phyloP scores from a whole-genome alignment of 768 basidiomycete genomes.

The Peribolospora baueri region DNA sequence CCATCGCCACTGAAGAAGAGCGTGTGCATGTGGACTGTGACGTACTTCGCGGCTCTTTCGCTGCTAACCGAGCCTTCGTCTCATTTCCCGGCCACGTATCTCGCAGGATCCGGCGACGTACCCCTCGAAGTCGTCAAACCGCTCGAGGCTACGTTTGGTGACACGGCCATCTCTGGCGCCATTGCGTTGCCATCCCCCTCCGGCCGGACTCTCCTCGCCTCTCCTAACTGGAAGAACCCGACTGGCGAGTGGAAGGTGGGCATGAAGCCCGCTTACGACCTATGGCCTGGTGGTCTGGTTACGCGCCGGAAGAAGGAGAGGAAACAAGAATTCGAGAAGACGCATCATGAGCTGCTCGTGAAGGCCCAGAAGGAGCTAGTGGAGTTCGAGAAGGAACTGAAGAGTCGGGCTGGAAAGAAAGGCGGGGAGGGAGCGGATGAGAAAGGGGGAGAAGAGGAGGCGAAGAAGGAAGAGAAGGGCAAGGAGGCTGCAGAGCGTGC shows the following conservation, averaged over 20 bases:
- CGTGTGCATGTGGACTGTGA: no score
- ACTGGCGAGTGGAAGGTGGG: constrained; percentile 4
- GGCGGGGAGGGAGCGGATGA: not conserved
- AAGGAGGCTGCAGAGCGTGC: not conserved
- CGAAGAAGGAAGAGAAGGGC: not conserved
- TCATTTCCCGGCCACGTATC: not conserved
- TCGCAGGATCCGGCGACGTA: constrained; percentile 1
- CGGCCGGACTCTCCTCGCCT: constrained; percentile 1
- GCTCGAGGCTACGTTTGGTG: not conserved
- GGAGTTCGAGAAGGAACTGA: not conserved
- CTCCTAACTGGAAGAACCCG: constrained; percentile 3
- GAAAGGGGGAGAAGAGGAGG: not conserved
- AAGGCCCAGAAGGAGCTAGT: constrained; percentile 1
- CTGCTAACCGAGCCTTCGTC: not conserved
- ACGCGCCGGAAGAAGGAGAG: constrained; percentile 2
- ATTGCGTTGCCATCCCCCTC: constrained; percentile 1
- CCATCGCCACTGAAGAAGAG: not conserved
- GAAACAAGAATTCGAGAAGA: constrained; percentile 1
- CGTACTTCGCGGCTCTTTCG: not conserved
- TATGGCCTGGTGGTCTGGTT: constrained; percentile 4
- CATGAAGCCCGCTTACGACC: constrained; percentile 5
- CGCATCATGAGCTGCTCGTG: not conserved
- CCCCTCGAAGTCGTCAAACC: constrained; percentile 1
- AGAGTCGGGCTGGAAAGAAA: not conserved
- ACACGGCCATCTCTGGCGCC: not conserved